Percentiles rank a stretch among this genome's conserved stretches.
phyloP scores from a whole-genome alignment of 2,329 filamentous ascomycete species.

The Periconia digitata region DNA sequence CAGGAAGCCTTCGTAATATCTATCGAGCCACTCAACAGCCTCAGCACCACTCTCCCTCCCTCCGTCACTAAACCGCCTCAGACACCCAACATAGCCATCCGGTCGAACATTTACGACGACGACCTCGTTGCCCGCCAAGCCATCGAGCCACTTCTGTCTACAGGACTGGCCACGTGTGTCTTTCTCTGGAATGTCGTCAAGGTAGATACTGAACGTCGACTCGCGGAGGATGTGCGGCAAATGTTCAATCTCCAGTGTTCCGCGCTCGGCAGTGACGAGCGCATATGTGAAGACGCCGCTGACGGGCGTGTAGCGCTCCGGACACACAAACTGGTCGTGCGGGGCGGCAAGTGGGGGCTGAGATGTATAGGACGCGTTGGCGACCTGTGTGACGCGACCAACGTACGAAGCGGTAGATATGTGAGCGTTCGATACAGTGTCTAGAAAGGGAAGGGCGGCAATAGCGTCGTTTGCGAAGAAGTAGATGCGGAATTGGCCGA shows the following conservation, averaged over 20 bases:
- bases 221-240: slow-evolving; percentile 64
- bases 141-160: slow-evolving; percentile 70
- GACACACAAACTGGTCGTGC: slow-evolving; percentile 67
- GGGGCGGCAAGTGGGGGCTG: slow-evolving; percentile 60
- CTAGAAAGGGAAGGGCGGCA: slow-evolving; percentile 58
- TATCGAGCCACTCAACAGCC: slow-evolving; percentile 52
- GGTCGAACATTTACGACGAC: slow-evolving; percentile 70
- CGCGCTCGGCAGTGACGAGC: slow-evolving; percentile 65
- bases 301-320: slow-evolving; percentile 68
- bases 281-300: slow-evolving; percentile 70
- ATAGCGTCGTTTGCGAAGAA: slow-evolving; percentile 67
- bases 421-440: slow-evolving; percentile 60
- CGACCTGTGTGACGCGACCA: slow-evolving; percentile 60
- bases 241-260: slow-evolving; percentile 65
- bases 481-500: slow-evolving; percentile 77
- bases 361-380: slow-evolving; percentile 62
- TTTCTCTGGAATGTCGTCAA: slow-evolving; percentile 64
- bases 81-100: slow-evolving; percentile 72
- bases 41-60: slow-evolving; percentile 29
- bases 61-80: slow-evolving; percentile 48
- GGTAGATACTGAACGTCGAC: slow-evolving; percentile 71
- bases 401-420: slow-evolving; percentile 57
- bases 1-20: slow-evolving; percentile 55
- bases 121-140: slow-evolving; percentile 58
- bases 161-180: slow-evolving; percentile 56